A percentile compares a stretch with the other conserved stretches of the same genome.
Evolutionary conservation across 257 asterid species (phyloP).

Genomic region (Linaria vulgaris): DNA sequence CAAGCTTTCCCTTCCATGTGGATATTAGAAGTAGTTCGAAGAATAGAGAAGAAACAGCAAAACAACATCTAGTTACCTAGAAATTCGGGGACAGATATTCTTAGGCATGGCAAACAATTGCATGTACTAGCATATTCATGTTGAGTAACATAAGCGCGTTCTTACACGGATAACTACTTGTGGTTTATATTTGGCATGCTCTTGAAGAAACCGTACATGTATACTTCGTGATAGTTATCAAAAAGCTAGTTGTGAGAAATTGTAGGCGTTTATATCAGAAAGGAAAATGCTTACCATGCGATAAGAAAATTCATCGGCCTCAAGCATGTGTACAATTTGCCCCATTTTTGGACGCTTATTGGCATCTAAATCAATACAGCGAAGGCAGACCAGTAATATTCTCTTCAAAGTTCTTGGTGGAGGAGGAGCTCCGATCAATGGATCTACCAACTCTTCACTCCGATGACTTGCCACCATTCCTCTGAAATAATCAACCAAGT

Average conservation of each 20-base stretch:
- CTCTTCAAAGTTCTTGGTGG: conserved; percentile 77
- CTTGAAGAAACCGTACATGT: not conserved
- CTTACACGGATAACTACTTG: not conserved
- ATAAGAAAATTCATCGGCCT: conserved; percentile 78
- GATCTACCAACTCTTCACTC: conserved; percentile 77
- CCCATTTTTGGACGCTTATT: conserved; percentile 97
- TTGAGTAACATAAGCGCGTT: not conserved
- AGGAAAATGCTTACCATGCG: conserved; percentile 53
- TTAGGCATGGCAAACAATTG: too few relatives aligned
- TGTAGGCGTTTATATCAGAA: not conserved
- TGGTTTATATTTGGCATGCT: not conserved
- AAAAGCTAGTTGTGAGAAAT: not conserved
- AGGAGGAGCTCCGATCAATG: conserved; percentile 65
- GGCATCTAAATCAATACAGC: conserved; percentile 81
- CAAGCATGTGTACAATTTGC: conserved; percentile 93
- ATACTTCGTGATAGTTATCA: not conserved
- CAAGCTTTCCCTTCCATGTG: not conserved
- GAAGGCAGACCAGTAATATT: conserved; percentile 71
- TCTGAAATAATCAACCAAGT: conserved; percentile 92
- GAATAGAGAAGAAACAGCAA: too few relatives aligned
- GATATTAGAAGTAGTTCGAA: not conserved
- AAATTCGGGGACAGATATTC: too few relatives aligned
- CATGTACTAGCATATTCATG: not conserved
- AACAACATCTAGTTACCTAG: too few relatives aligned
- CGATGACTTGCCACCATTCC: conserved; percentile 82